Evolutionary conservation across 192 early-diverging fungal genomes (phyloP).

Genomic region (Coemansia sp.): DNA sequence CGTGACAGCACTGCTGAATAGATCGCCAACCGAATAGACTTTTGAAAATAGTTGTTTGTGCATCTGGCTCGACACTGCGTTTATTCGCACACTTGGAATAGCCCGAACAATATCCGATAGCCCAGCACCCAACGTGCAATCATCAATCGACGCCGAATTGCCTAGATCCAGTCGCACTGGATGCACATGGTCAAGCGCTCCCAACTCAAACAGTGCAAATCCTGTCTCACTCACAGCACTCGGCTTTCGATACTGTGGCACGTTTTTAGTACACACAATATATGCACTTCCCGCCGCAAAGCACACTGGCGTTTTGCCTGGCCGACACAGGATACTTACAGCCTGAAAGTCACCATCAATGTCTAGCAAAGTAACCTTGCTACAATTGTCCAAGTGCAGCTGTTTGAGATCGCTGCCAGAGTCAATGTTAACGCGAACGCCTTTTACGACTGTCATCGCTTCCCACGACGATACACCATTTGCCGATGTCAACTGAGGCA

Average conservation of each 20-base stretch:
- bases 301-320: constrained; percentile 7
- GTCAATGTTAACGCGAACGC: constrained; percentile 2
- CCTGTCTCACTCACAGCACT: neutral
- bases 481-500: neutral
- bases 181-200: constrained; percentile 19
- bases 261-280: constrained; percentile 17
- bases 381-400: neutral
- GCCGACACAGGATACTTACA: constrained; percentile 12
- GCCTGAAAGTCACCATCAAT: neutral
- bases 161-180: constrained; percentile 10
- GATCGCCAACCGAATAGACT: constrained; percentile 6
- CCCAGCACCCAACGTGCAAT: neutral
- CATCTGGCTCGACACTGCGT: neutral
- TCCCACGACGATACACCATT: neutral
- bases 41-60: neutral
- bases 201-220: neutral
- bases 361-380: neutral
- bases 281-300: constrained; percentile 25
- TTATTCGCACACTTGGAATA: constrained; percentile 14
- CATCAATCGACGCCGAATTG: neutral
- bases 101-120: neutral
- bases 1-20: neutral
- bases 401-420: neutral
- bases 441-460: constrained; percentile 9
- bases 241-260: neutral